Base-by-base conservation (phyloP, 2,329 filamentous ascomycete genomes). In the Ophiostoma piceae region DNA sequence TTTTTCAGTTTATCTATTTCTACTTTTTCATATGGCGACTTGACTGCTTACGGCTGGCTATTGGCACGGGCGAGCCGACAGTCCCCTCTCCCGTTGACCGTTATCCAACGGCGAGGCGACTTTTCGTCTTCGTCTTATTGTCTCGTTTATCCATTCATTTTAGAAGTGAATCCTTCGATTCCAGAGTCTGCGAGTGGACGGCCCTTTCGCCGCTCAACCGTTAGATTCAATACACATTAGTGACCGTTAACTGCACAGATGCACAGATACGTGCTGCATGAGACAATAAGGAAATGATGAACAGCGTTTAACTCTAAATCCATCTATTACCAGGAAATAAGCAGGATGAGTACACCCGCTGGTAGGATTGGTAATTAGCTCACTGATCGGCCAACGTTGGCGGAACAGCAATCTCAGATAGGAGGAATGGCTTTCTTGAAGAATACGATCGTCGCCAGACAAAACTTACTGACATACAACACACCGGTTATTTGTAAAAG, bases 31-130 rank as follows among this genome's bases (percentile, higher is more conserved):
- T 35, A 29, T n/a, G n/a, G n/a, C 35, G 5, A 9, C 8, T 57
- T 3, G n/a, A 5, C 11, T 29, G 12, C 12, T 57, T 22, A 6
- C 54, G 54, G 26, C 54, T 32, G 54, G 12, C 22, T 60, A 60
- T 60, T 60, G 54, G 54, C 54, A 32, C 54, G 54, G 54, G 12
- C 54, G 26, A 32, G 22, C 54, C 54, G 54, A 54, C n/a, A 26
- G 51, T 22, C 51, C 22, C 22, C 26, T 60, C 12, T 60, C 26
- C 8, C 26, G 54, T 8, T 22, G 3, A 9, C 54, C 54, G 54
- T 29, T 32, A 22, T 14, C 9, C 54, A 32, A 60, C 26, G 54
- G 54, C 26, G 54, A 60, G 26, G 54, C 26, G 12, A 60, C 11
- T 32, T 60, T 14, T 26, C 9, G 22, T 54, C 47, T 26, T 54